Evolutionary conservation across 169 alveolate species (phyloP).

Genomic region (Cryptosporidium baileyi): DNA sequence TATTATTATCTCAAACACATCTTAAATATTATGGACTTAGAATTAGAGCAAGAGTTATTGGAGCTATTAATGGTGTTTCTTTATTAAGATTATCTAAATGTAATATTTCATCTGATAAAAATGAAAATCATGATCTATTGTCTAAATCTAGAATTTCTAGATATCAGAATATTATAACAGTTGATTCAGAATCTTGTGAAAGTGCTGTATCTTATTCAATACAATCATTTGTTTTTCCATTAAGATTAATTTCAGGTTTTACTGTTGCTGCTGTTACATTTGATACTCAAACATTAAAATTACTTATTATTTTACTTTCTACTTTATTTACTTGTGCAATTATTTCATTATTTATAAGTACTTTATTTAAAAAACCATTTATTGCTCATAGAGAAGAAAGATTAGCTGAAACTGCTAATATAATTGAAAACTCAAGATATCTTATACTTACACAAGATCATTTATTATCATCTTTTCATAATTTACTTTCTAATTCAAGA

Average conservation of each 20-base stretch:
- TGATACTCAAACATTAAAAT: neutral
- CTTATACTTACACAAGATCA: conserved; percentile 66
- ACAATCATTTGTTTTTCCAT: conserved; percentile 9
- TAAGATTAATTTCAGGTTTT: conserved; percentile 1
- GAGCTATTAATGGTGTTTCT: conserved; percentile 55
- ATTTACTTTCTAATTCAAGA: conserved; percentile 6
- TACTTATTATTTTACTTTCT: conserved; percentile 7
- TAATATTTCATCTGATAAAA: neutral
- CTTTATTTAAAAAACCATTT: conserved; percentile 49
- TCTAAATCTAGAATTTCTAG: conserved; percentile 41
- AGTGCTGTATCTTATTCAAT: conserved; percentile 45
- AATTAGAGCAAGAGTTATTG: conserved; percentile 58
- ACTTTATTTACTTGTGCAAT: neutral
- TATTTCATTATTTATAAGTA: conserved; percentile 22
- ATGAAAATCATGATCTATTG: neutral
- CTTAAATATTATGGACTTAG: conserved; percentile 6
- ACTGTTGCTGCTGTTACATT: conserved; percentile 34
- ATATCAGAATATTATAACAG: conserved; percentile 46
- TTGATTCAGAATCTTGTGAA: conserved; percentile 53
- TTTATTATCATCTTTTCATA: conserved; percentile 1
- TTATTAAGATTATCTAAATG: conserved; percentile 24
- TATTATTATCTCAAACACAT: conserved; percentile 41
- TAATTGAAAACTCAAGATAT: conserved; percentile 28
- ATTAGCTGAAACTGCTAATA: conserved; percentile 37
- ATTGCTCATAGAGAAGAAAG: conserved; percentile 61